These are phyloP conservation scores for Lipomyces starkeyi DNA, from an alignment of 805 yeast species.

Conservation along the genomic window DNA sequence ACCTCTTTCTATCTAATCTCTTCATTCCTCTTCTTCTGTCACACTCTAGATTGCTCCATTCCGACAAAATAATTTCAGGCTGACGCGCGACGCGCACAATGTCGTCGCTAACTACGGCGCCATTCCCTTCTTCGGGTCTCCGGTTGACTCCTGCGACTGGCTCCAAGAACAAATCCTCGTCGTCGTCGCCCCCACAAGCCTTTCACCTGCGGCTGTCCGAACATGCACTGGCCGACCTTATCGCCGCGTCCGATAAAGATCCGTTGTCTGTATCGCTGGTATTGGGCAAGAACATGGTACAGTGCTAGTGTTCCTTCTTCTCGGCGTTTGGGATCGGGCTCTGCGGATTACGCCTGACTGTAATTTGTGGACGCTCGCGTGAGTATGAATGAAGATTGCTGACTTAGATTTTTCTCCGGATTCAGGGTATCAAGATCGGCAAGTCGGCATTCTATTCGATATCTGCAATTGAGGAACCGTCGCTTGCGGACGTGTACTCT, in stretches of 20 bases:
- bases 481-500: slow-evolving; percentile 23
- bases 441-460: slow-evolving; percentile 15
- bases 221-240: slow-evolving; percentile 24
- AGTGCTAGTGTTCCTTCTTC: background rate
- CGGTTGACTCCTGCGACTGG: slow-evolving; percentile 14
- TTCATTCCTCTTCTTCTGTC: background rate
- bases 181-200: slow-evolving; percentile 21
- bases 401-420: background rate
- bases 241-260: slow-evolving; percentile 19
- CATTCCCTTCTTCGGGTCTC: slow-evolving; percentile 22
- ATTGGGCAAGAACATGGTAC: slow-evolving; percentile 30
- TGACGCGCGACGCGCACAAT: slow-evolving; percentile 3
- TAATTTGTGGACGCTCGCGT: background rate
- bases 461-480: slow-evolving; percentile 20
- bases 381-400: background rate
- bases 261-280: slow-evolving; percentile 27
- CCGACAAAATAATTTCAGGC: background rate
- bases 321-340: background rate
- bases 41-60: background rate
- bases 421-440: slow-evolving; percentile 31
- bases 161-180: background rate
- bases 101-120: slow-evolving; percentile 10
- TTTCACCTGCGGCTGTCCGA: slow-evolving; percentile 32
- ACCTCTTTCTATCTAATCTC: background rate
- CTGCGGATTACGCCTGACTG: background rate